These are phyloP conservation scores for Prototheca wickerhamii DNA, from an alignment of 163 green algal species.

Conservation along the genomic window DNA sequence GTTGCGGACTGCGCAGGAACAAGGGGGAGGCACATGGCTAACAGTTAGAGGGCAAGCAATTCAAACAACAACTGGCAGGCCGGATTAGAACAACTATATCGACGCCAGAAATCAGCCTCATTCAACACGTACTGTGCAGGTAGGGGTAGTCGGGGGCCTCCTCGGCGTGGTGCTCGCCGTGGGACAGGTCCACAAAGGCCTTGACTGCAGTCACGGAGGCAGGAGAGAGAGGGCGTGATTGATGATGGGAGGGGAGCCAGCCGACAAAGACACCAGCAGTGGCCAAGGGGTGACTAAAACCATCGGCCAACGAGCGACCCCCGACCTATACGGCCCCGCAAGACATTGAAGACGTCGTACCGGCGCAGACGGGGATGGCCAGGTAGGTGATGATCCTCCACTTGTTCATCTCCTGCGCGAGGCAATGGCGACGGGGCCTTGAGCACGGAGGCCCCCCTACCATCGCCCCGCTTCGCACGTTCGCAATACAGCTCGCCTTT, in stretches of 20 bases:
- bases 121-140: constrained; percentile 9
- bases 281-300: too few relatives aligned
- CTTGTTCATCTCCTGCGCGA: constrained; percentile 26
- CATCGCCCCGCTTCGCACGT: background rate
- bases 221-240: background rate
- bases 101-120: too few relatives aligned
- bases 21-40: too few relatives aligned
- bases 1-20: constrained; percentile 7
- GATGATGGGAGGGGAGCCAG: background rate
- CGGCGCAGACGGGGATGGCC: constrained; percentile 2
- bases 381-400: constrained; percentile 14
- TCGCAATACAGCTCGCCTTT: background rate
- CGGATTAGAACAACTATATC: too few relatives aligned
- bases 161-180: background rate
- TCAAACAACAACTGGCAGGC: too few relatives aligned
- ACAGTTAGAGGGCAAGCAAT: background rate
- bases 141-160: constrained; percentile 6
- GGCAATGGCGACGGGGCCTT: background rate
- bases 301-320: too few relatives aligned
- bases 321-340: too few relatives aligned
- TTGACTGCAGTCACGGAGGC: constrained; percentile 4
- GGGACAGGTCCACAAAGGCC: constrained; percentile 2
- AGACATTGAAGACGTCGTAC: too few relatives aligned
- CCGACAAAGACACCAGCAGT: too few relatives aligned
- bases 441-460: background rate